Evolutionary conservation across 345 rosid species (phyloP), one percentile per base, ranked within the genome.

Genomic region (Sonneratia alba): DNA sequence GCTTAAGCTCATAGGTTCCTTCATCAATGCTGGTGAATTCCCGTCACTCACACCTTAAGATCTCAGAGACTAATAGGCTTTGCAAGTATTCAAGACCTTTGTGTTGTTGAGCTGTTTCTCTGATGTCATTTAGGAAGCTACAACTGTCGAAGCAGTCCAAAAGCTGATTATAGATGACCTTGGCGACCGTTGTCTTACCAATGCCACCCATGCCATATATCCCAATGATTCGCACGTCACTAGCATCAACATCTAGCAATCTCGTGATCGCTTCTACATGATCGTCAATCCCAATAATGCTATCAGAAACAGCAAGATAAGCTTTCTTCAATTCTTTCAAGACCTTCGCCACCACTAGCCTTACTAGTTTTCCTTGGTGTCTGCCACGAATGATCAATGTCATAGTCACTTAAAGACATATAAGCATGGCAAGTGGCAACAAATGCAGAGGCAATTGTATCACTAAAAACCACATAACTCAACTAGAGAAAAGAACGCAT

Each of bases 241-340:
- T 3, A 9, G 18, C 16, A n/a, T 18, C 61, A 16, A 72, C 7
- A 11, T 12, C 3, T 14, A 47, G 67, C 42, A 40, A 18, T 3
- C 27, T 19, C 69, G 21, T 45, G 37, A 72, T 15, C 1, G 0
- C 0, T 0, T 47, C 1, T 4, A 72, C 34, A 0, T 72, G 43
- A 45, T 7, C 7, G 7, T 34, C n/a, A 3, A 63, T 36, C 36
- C 34, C 0, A 0, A 64, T 34, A 0, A 72, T 19, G 1, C 18
- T 6, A 4, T 32, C 13, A 2, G 32, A 0, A 27, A 27, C 15
- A 0, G 8, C 1, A 7, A 18, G 59, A 0, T 72, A 38, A 0
- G 6, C 21, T 19, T 4, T 63, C 45, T 72, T 47, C 59, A 72
- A 37, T 21, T 10, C 38, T 9, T n/a, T 15, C 57, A 27, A 2